A percentile compares a stretch with the other conserved stretches of the same genome.
phyloP scores from a whole-genome alignment of 164 flowering plant genomes.

The Vitis labrusca region DNA sequence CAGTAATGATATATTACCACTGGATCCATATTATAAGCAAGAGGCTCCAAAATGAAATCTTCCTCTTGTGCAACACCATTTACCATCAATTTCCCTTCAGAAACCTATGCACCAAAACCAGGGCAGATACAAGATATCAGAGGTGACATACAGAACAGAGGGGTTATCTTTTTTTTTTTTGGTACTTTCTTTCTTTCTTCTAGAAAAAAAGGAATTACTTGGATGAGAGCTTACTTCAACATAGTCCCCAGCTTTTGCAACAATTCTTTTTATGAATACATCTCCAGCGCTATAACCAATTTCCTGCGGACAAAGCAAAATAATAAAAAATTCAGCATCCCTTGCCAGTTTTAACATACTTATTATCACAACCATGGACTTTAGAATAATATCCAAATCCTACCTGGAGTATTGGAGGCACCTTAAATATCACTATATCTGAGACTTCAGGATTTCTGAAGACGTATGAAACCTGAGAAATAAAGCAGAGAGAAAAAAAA shows the following conservation, averaged over 20 bases:
- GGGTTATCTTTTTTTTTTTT: no score
- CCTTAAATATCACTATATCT: constrained; percentile 92
- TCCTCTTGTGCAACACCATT: constrained; percentile 79
- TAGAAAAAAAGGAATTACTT: no score
- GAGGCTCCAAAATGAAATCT: constrained; percentile 85
- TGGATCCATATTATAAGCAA: constrained; percentile 80
- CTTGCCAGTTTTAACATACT: not conserved
- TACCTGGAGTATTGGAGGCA: constrained; percentile 82
- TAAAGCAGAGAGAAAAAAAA: constrained; percentile 1
- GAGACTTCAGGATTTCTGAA: constrained; percentile 80
- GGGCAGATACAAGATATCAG: not conserved
- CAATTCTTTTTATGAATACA: constrained; percentile 88
- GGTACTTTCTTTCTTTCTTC: no score
- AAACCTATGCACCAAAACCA: constrained; percentile 43
- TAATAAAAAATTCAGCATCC: constrained; percentile 1
- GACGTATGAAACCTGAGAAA: constrained; percentile 75
- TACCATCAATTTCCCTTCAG: constrained; percentile 74
- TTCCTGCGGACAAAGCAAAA: constrained; percentile 39
- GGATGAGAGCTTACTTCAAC: constrained; percentile 61
- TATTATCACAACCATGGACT: not conserved
- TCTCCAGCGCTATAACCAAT: constrained; percentile 67
- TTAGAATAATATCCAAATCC: not conserved
- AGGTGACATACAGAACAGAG: no score
- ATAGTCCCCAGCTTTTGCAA: constrained; percentile 85
- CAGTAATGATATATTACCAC: constrained; percentile 43